Base-by-base conservation (phyloP, 345 rosid genomes). In the Hevea brasiliensis region DNA sequence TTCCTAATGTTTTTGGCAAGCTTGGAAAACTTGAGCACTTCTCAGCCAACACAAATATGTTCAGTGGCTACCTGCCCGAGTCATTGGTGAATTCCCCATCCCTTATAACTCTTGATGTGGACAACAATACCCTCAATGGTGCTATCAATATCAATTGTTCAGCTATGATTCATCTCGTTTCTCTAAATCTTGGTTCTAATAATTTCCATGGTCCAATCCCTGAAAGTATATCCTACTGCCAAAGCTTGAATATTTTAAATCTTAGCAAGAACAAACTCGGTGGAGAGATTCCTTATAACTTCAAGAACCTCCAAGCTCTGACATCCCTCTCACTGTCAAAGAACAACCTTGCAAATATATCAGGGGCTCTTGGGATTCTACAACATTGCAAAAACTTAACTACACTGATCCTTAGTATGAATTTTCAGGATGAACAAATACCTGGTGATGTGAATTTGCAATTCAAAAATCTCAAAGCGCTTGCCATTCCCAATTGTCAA, bases 21-120 rank as follows among this genome's bases (percentile, higher is more conserved):
- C 75, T 81, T 14, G 24, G 3, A 32, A 78, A 69, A 72, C 79
- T 84, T 0, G 60, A 76, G 72, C 55, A 58, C 65, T 79, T 84
- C n/a, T 6, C 68, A 26, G 84, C 81, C 12, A 0, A 47, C 2
- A 55, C 77, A 47, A 84, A 81, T 58, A 48, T 21, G 3, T 81
- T 81, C 41, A 37, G 15, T 13, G 84, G 87, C 37, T 14, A 35
- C 5, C 70, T 81, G 67, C 87, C 87, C 7, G 8, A 24, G 57
- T 81, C 84, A 4, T 29, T 81, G 70, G 75, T 67, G 41, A 81
- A 79, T 72, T 84, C 83, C 6, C 68, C 72, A 35, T 76, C 84
- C 27, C 76, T 79, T 70, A 3, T 26, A n/a, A 32, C 4, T 47
- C 72, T 81, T 50, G 1, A 75, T 72, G 50, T 81, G 44, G 9